These are phyloP conservation scores for Eucalyptus leucophloia DNA, from an alignment of 345 rosid species.

Conservation along the genomic window DNA sequence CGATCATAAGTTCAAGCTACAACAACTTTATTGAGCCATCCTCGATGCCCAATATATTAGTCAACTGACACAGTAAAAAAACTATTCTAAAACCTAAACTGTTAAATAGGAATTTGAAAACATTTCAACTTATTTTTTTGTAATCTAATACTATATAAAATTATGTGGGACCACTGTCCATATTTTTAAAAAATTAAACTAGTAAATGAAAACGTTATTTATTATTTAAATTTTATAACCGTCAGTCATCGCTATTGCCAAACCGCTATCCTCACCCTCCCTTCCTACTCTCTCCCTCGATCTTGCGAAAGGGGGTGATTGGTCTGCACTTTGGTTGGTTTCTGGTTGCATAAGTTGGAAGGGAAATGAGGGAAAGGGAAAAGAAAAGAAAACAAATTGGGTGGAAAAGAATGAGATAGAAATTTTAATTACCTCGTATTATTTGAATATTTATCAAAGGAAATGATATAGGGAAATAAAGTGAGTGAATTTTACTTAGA, in stretches of 20 bases:
- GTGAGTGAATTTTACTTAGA: background rate
- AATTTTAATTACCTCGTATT: background rate
- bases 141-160: too few relatives aligned
- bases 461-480: background rate
- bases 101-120: too few relatives aligned
- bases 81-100: background rate
- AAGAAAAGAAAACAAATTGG: background rate
- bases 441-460: background rate
- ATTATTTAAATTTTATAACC: too few relatives aligned
- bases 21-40: background rate
- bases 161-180: too few relatives aligned
- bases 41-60: background rate
- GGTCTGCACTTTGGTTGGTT: too few relatives aligned
- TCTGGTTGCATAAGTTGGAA: too few relatives aligned
- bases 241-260: too few relatives aligned
- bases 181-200: too few relatives aligned
- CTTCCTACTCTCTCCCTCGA: background rate
- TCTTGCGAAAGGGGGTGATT: too few relatives aligned
- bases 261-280: background rate
- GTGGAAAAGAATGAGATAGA: background rate
- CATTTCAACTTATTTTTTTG: too few relatives aligned
- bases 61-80: background rate
- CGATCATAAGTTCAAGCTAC: background rate
- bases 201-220: too few relatives aligned
- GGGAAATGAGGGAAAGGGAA: too few relatives aligned